phyloP scores from a whole-genome alignment of 192 early-diverging fungal genomes.

The Backusella tarrabulga region DNA sequence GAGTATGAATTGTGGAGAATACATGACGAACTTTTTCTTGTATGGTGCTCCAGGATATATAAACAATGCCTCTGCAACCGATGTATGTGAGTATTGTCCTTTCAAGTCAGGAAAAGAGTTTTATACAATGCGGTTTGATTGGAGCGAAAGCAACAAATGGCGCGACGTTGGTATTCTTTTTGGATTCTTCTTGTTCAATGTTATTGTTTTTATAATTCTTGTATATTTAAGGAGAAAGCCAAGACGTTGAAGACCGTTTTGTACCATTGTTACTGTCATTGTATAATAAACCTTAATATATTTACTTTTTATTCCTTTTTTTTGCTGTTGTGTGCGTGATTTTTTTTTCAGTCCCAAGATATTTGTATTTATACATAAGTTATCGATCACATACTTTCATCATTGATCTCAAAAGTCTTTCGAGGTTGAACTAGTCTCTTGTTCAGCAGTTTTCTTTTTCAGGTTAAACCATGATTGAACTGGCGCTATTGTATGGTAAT shows the following conservation, averaged over 20 bases:
- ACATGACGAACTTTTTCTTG: constrained; percentile 22
- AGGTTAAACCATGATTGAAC: background rate
- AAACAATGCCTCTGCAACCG: constrained; percentile 11
- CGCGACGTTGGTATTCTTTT: constrained; percentile 68
- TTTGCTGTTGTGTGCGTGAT: background rate
- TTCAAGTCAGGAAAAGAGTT: constrained; percentile 59
- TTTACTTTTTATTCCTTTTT: background rate
- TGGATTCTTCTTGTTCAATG: constrained; percentile 59
- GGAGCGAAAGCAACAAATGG: constrained; percentile 63
- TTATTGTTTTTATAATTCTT: constrained; percentile 40
- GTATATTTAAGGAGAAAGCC: constrained; percentile 39
- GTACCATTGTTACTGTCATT: background rate
- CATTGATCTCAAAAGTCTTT: background rate
- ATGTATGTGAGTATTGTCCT: constrained; percentile 60
- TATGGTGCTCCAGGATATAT: constrained; percentile 6
- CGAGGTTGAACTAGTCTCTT: background rate
- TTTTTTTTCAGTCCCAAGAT: background rate
- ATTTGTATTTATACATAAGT: background rate
- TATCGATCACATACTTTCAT: background rate
- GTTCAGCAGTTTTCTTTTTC: background rate
- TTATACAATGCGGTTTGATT: constrained; percentile 39
- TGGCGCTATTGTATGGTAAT: background rate
- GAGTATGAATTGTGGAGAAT: constrained; percentile 59
- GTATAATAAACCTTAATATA: background rate
- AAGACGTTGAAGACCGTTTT: constrained; percentile 8